Percentiles rank a stretch among this genome's conserved stretches.
Conservation (phyloP, 331 rosid genomes). For the Arachis monticola region DNA sequence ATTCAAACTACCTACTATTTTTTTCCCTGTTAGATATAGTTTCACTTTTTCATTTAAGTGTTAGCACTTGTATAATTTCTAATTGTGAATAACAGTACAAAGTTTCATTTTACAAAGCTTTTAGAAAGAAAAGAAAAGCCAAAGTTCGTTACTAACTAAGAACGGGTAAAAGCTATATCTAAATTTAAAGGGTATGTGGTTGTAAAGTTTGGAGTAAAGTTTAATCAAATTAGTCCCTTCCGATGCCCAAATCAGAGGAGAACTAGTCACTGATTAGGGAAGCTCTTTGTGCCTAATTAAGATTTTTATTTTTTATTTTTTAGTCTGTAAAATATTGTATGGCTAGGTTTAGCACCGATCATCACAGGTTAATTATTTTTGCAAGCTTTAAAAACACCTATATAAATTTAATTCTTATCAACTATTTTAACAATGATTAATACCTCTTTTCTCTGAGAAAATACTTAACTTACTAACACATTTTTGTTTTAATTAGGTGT, state of each 20-base stretch:
- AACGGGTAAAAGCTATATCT: constrained; percentile 25
- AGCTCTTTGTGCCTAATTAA: constrained; percentile 23
- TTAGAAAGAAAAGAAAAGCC: constrained; percentile 33
- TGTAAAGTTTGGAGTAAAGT: constrained; percentile 50
- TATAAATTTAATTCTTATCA: no score
- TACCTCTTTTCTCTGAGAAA: not conserved
- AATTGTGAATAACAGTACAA: constrained; percentile 3
- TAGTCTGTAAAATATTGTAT: no score
- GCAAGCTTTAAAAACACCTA: no score
- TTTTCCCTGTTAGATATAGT: not conserved
- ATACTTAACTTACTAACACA: constrained; percentile 7
- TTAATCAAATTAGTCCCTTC: constrained; percentile 50
- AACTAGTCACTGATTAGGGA: constrained; percentile 23
- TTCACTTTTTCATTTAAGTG: constrained; percentile 18
- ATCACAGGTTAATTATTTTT: no score
- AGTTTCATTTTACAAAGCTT: not conserved
- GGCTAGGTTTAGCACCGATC: no score
- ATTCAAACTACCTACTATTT: not conserved
- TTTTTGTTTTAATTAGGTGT: constrained; percentile 1
- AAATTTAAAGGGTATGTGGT: constrained; percentile 13
- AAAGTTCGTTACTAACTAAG: constrained; percentile 11
- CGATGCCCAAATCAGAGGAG: constrained; percentile 39
- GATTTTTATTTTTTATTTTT: no score
- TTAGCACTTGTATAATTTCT: constrained; percentile 11
- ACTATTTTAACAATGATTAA: no score